Conservation (phyloP, 352 stramenopile species). For the Phytopythium delawarense region DNA sequence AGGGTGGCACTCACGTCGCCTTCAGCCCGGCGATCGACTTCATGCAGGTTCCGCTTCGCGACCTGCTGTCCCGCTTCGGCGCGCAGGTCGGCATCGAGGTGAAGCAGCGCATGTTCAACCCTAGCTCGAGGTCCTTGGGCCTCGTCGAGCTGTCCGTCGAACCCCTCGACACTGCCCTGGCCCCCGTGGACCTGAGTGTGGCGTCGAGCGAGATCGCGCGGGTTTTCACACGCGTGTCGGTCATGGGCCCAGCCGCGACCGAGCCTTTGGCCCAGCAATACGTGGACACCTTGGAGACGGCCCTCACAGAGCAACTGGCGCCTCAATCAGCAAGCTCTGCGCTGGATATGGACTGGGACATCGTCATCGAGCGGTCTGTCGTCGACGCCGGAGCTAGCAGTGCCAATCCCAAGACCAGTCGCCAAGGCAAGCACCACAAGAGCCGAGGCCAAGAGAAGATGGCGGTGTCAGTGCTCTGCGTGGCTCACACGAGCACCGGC, state of each 20-base stretch:
- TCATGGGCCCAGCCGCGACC: conserved; percentile 31
- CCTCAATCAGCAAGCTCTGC: not conserved
- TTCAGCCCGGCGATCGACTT: conserved; percentile 70
- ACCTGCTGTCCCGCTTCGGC: conserved; percentile 44
- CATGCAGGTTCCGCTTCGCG: conserved; percentile 37
- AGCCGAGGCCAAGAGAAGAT: conserved; percentile 19
- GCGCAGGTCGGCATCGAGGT: conserved; percentile 28
- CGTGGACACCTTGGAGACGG: conserved; percentile 22
- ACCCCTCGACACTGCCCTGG: conserved; percentile 14
- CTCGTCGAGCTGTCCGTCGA: conserved; percentile 29
- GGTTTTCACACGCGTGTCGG: conserved; percentile 37
- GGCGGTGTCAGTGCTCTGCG: conserved; percentile 31
- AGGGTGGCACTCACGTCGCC: conserved; percentile 52
- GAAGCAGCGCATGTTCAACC: conserved; percentile 43
- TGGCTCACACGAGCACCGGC: conserved; percentile 35
- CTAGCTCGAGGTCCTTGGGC: conserved; percentile 25
- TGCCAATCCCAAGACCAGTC: conserved; percentile 2
- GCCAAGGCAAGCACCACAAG: conserved; percentile 12
- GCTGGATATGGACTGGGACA: conserved; percentile 18
- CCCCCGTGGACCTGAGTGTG: conserved; percentile 36
- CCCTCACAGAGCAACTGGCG: conserved; percentile 17
- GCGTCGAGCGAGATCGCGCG: conserved; percentile 23
- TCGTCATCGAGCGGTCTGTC: conserved; percentile 23
- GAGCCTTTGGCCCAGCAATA: conserved; percentile 37
- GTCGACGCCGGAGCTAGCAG: conserved; percentile 1